Evolutionary conservation across 1,284 basidiomycete species (phyloP).

Genomic region (Tilletiaria anomala): DNA sequence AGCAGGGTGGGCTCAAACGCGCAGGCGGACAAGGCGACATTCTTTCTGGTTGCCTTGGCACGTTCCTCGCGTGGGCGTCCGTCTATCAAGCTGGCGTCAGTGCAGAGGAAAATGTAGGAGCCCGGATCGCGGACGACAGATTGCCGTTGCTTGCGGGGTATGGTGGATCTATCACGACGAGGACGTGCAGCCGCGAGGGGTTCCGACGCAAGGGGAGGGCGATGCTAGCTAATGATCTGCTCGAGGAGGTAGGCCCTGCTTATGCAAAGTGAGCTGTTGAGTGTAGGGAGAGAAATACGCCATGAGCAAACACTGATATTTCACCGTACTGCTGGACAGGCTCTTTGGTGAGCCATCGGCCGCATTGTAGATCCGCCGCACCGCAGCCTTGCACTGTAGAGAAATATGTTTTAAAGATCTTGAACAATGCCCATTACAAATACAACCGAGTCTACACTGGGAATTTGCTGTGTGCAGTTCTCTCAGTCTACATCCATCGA

Average conservation of each 20-base stretch:
- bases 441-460: background rate
- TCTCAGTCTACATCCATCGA: constrained; percentile 2
- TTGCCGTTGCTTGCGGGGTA: constrained; percentile 71
- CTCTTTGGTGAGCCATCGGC: constrained; percentile 4
- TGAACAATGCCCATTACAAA: background rate
- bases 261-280: constrained; percentile 24
- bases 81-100: constrained; percentile 63
- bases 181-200: constrained; percentile 60
- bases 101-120: too few relatives aligned
- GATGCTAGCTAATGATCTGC: constrained; percentile 77
- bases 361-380: background rate
- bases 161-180: constrained; percentile 75
- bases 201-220: constrained; percentile 63
- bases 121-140: constrained; percentile 40
- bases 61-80: constrained; percentile 83
- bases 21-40: constrained; percentile 95
- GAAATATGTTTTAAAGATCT: background rate
- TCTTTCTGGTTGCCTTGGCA: constrained; percentile 68
- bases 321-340: background rate
- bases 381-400: too few relatives aligned
- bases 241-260: constrained; percentile 38
- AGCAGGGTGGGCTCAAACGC: constrained; percentile 68
- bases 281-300: background rate
- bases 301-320: background rate
- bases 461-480: background rate